Evolutionary conservation across 257 asterid genomes (phyloP).

Genomic region (Capsicum pubescens): DNA sequence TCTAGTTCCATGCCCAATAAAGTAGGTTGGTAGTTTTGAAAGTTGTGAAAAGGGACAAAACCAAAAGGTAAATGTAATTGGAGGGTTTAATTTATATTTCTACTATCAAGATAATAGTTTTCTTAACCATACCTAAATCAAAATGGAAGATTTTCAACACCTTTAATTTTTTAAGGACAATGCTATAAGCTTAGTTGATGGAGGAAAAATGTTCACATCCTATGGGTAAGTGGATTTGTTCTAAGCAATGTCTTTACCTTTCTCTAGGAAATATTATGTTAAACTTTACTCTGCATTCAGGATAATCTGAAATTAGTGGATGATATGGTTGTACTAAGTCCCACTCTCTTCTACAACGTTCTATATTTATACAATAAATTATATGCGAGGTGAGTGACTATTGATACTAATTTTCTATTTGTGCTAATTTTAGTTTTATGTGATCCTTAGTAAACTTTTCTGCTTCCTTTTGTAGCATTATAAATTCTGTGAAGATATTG

Average conservation of each 20-base stretch:
- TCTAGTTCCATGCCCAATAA: not conserved
- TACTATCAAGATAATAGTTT: not conserved
- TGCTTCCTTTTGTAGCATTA: constrained; percentile 54
- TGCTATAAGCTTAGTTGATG: not conserved
- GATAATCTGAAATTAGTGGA: constrained; percentile 87
- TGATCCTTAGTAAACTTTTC: not conserved
- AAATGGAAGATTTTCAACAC: not conserved
- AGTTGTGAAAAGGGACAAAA: not conserved
- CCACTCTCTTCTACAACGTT: constrained; percentile 91
- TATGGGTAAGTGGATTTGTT: not conserved
- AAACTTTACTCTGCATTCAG: constrained; percentile 41
- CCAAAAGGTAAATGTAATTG: not conserved
- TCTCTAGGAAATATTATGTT: not conserved
- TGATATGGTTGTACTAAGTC: constrained; percentile 84
- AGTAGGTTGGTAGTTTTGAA: not conserved
- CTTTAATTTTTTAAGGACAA: not conserved
- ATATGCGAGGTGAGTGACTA: constrained; percentile 69
- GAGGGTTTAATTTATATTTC: not conserved
- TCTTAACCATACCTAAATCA: not conserved
- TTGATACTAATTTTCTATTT: constrained; percentile 18
- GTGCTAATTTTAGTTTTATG: constrained; percentile 16
- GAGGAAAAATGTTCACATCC: not conserved
- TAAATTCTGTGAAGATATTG: constrained; percentile 76
- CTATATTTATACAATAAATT: constrained; percentile 94
- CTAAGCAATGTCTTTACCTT: not conserved